A percentile compares a stretch with the other conserved stretches of the same genome.
phyloP scores from a whole-genome alignment of 1,139 yeast genomes.

The Eremothecium gossypii region DNA sequence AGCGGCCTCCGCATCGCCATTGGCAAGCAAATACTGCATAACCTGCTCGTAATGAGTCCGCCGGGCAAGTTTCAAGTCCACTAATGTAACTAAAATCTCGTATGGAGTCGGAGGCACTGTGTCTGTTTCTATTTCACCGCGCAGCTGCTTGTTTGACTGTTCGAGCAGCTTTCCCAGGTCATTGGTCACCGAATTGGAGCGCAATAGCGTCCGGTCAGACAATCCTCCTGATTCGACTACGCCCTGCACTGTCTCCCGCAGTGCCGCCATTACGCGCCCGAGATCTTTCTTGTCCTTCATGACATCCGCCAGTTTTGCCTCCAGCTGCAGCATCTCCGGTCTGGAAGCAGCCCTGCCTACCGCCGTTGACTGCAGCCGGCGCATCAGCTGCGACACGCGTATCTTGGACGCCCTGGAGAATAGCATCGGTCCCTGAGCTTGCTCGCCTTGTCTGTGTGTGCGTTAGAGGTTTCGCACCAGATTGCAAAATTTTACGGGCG shows the following conservation, averaged over 20 bases:
- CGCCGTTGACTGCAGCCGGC: neutral
- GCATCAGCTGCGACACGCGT: neutral
- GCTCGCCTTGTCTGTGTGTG: no score
- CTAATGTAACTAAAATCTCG: slow-evolving; percentile 19
- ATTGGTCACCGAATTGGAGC: slow-evolving; percentile 15
- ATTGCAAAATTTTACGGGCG: no score
- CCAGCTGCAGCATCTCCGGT: neutral
- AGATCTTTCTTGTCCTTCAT: neutral
- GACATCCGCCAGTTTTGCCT: neutral
- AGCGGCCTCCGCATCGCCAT: slow-evolving; percentile 20
- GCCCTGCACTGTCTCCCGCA: neutral
- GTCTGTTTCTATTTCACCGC: slow-evolving; percentile 5
- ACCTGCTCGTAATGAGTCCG: slow-evolving; percentile 23
- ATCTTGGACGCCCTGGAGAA: neutral
- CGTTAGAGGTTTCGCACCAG: no score
- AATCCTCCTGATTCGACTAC: neutral
- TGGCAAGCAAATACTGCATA: slow-evolving; percentile 14
- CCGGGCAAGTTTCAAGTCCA: slow-evolving; percentile 21
- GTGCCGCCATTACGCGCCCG: neutral
- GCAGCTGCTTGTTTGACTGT: slow-evolving; percentile 11
- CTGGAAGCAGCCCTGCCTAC: neutral
- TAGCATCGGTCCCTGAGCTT: neutral
- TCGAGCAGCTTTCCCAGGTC: slow-evolving; percentile 16
- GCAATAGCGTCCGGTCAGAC: neutral
- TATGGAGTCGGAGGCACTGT: slow-evolving; percentile 18